Conservation (phyloP, 345 rosid species). For the Atalantia buxifolia region DNA sequence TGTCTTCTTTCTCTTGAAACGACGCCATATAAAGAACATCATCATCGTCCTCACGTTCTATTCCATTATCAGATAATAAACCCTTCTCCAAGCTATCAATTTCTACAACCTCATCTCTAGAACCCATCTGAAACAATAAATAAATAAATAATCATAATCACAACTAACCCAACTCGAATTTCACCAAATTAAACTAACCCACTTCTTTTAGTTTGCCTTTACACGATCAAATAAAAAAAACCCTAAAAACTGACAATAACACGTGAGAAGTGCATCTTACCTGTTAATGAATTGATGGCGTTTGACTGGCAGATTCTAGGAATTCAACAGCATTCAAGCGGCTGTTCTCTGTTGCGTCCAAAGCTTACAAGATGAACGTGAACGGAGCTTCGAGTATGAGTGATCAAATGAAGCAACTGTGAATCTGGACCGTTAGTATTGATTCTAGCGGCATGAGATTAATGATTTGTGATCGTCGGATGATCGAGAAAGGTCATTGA, state of each 20-base stretch:
- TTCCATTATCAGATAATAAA: constrained; percentile 27
- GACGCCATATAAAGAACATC: constrained; percentile 54
- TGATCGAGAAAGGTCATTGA: neutral
- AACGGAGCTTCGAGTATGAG: too few species aligned
- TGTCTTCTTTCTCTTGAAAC: constrained; percentile 51
- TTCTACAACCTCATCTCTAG: constrained; percentile 46
- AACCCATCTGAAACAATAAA: constrained; percentile 36
- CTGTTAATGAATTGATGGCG: neutral
- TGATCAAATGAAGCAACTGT: too few species aligned
- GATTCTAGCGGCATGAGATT: neutral
- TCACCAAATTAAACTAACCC: neutral
- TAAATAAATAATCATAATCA: neutral
- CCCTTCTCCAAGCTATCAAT: constrained; percentile 57
- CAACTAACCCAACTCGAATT: neutral
- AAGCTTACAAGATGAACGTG: neutral
- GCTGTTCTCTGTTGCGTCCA: neutral
- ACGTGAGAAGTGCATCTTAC: neutral
- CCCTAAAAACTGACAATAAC: neutral
- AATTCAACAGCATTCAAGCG: neutral
- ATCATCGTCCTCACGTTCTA: constrained; percentile 24
- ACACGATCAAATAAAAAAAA: neutral
- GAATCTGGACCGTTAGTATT: neutral
- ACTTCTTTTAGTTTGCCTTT: too few species aligned
- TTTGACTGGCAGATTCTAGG: neutral
- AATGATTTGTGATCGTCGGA: neutral